Percentiles rank a stretch among this genome's conserved stretches.
Evolutionary conservation across 306 rosid genomes (phyloP).

Genomic region (Morella rubra): DNA sequence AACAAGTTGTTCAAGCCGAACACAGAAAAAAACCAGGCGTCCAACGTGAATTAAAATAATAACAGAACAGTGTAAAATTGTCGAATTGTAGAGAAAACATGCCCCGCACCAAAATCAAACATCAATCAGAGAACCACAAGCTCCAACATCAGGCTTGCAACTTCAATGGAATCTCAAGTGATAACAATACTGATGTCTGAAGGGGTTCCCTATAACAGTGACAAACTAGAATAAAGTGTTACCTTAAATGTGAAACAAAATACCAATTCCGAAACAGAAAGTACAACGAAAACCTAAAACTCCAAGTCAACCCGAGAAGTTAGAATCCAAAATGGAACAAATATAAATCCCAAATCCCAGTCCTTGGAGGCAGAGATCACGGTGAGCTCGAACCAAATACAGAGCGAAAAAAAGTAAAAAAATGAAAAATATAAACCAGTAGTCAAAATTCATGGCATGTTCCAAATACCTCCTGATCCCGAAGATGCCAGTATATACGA

Average conservation of each 20-base stretch:
- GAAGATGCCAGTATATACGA: slow-evolving; percentile 28
- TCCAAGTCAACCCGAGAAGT: not conserved
- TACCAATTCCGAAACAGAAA: not conserved
- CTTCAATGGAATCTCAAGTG: too few species aligned
- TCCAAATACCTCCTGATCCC: slow-evolving; percentile 20
- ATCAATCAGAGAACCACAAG: too few species aligned
- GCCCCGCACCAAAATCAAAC: too few species aligned
- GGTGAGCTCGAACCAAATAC: not conserved
- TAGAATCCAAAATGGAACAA: too few species aligned
- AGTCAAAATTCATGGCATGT: too few species aligned
- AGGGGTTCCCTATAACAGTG: too few species aligned
- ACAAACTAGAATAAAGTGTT: too few species aligned
- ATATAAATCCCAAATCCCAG: not conserved
- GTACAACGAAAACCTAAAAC: not conserved
- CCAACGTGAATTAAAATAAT: not conserved
- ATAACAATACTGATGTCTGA: too few species aligned
- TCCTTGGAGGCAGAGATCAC: not conserved
- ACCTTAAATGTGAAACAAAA: too few species aligned
- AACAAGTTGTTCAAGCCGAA: not conserved
- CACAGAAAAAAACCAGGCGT: not conserved
- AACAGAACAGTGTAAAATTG: not conserved
- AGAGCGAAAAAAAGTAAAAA: not conserved
- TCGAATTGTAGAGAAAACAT: too few species aligned
- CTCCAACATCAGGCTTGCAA: too few species aligned
- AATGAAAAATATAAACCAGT: not conserved